A percentile compares a stretch with the other conserved stretches of the same genome.
These are phyloP conservation scores for Coprinellus aureogranulatus DNA, from an alignment of 768 basidiomycete genomes.

Conservation along the genomic window DNA sequence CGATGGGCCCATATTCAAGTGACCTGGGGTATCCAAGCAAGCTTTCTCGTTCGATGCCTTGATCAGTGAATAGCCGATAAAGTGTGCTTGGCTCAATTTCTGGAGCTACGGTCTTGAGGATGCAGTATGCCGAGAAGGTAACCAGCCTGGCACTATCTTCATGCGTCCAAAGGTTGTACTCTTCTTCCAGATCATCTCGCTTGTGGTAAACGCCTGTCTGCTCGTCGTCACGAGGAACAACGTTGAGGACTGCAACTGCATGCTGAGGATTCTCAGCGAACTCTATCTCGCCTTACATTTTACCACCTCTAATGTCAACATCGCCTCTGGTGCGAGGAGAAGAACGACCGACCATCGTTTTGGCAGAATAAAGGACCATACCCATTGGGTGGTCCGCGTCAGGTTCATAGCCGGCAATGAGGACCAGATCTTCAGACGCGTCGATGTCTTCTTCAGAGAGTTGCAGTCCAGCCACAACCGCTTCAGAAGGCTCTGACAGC, in stretches of 20 bases:
- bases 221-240: not conserved
- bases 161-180: not conserved
- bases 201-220: not conserved
- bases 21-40: not conserved
- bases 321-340: not conserved
- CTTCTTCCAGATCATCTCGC: not conserved
- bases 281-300: not conserved
- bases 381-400: not conserved
- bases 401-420: not conserved
- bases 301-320: no score
- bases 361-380: not conserved
- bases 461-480: not conserved
- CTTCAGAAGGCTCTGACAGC: not conserved
- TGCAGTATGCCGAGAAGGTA: not conserved
- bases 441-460: not conserved
- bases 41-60: not conserved
- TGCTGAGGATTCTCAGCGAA: not conserved
- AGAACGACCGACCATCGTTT: not conserved
- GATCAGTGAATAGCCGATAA: not conserved
- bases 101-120: slow-evolving; percentile 1
- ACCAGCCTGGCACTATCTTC: not conserved
- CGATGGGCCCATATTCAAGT: not conserved
- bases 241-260: not conserved
- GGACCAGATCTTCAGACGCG: not conserved
- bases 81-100: not conserved